These are phyloP conservation scores for Komagataella populi DNA, from an alignment of 805 yeast genomes.

Conservation along the genomic window DNA sequence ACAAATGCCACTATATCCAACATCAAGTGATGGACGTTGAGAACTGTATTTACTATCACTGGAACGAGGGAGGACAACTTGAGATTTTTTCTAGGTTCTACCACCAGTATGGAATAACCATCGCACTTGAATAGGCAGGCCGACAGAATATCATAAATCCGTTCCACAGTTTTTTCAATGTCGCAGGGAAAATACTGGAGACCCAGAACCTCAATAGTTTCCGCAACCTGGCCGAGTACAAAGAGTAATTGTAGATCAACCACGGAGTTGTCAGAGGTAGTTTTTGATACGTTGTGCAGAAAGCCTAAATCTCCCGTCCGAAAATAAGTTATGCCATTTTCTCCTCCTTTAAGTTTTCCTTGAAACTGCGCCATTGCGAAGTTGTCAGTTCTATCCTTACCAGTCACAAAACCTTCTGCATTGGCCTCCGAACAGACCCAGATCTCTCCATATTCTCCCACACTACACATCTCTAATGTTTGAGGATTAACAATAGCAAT, in stretches of 20 bases:
- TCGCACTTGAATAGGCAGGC: conserved; percentile 71
- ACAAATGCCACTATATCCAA: conserved; percentile 79
- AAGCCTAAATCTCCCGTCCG: conserved; percentile 95
- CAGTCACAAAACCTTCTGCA: conserved; percentile 43
- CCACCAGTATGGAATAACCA: conserved; percentile 61
- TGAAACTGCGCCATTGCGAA: conserved; percentile 41
- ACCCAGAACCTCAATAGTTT: conserved; percentile 85
- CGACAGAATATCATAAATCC: conserved; percentile 24
- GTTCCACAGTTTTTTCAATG: conserved; percentile 56
- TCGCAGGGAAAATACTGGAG: conserved; percentile 83
- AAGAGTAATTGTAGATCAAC: conserved; percentile 63
- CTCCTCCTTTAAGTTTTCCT: conserved; percentile 53
- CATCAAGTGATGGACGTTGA: conserved; percentile 70
- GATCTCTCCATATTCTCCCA: conserved; percentile 92
- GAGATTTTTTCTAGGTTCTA: conserved; percentile 41
- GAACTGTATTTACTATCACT: conserved; percentile 61
- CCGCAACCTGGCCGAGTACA: conserved; percentile 72
- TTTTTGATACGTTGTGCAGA: conserved; percentile 53
- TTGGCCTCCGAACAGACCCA: conserved; percentile 93
- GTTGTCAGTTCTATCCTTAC: conserved; percentile 23
- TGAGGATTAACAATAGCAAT: conserved; percentile 94
- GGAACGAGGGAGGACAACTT: conserved; percentile 68
- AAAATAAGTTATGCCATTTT: conserved; percentile 49
- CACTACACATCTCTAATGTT: conserved; percentile 60
- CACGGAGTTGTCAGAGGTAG: conserved; percentile 11